These are phyloP conservation scores for Penicillium brevicompactum DNA, from an alignment of 2,329 filamentous ascomycete genomes.

Conservation along the genomic window DNA sequence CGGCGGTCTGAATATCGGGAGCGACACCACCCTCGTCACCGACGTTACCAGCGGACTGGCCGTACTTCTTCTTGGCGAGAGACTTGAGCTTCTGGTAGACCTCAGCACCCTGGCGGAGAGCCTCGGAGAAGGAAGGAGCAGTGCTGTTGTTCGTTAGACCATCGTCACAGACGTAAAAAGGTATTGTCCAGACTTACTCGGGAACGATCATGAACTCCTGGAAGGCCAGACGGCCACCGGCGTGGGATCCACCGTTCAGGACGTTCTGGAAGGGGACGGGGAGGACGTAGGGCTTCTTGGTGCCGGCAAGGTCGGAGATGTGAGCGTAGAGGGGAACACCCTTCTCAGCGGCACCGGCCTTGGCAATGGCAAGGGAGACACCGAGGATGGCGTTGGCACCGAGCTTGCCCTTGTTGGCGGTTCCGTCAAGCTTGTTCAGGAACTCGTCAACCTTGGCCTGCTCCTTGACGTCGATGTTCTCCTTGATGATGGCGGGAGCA, in stretches of 20 bases:
- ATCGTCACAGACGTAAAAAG: neutral
- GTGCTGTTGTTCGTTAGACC: constrained; percentile 51
- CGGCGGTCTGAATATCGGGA: constrained; percentile 94
- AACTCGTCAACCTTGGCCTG: constrained; percentile 82
- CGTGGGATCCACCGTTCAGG: constrained; percentile 92
- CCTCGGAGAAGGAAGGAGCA: constrained; percentile 91
- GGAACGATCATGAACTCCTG: constrained; percentile 97
- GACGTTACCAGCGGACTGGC: constrained; percentile 97
- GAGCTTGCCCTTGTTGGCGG: constrained; percentile 82
- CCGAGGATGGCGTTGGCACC: constrained; percentile 88
- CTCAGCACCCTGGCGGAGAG: constrained; percentile 92
- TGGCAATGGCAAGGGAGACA: constrained; percentile 81
- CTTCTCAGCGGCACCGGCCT: constrained; percentile 89
- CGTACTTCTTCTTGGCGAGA: constrained; percentile 99
- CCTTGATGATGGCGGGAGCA: constrained; percentile 78
- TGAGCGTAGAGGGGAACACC: constrained; percentile 84
- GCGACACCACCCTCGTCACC: constrained; percentile 99
- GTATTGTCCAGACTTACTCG: constrained; percentile 55
- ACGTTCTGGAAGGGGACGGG: constrained; percentile 94
- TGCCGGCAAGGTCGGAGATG: constrained; percentile 82
- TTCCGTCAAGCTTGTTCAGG: constrained; percentile 82
- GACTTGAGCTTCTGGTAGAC: constrained; percentile 98
- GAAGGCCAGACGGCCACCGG: constrained; percentile 92
- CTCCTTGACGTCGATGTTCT: constrained; percentile 81
- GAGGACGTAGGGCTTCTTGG: constrained; percentile 89